phyloP scores from a whole-genome alignment of 2,329 filamentous ascomycete genomes.

The Colletotrichum somersetense region DNA sequence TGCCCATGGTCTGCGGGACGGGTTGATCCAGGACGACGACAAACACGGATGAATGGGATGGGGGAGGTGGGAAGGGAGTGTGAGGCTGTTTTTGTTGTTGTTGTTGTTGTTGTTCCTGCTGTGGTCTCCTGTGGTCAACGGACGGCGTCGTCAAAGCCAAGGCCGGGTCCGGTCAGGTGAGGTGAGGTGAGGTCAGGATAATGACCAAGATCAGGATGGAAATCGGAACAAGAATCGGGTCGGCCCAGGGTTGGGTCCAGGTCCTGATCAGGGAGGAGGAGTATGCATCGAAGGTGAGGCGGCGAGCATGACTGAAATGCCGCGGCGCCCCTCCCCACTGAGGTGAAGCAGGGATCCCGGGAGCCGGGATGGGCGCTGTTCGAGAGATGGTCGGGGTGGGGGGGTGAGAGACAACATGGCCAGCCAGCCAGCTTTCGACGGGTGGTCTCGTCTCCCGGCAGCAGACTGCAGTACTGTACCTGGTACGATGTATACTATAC shows the following conservation, averaged over 20 bases:
- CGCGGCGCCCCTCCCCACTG: constrained; percentile 35
- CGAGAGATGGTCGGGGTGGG: constrained; percentile 29
- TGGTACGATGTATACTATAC: too few species aligned
- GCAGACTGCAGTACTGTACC: background rate
- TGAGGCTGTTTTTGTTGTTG: constrained; percentile 6
- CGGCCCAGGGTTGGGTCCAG: background rate
- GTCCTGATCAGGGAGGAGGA: constrained; percentile 24
- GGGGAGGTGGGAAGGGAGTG: background rate
- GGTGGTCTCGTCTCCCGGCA: constrained; percentile 21
- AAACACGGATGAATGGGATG: background rate
- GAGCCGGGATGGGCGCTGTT: constrained; percentile 31
- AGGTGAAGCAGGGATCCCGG: constrained; percentile 33
- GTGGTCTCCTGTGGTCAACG: background rate
- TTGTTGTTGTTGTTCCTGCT: background rate
- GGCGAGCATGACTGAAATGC: constrained; percentile 40
- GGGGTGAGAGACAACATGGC: background rate
- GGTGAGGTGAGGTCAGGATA: constrained; percentile 2
- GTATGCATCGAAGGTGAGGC: constrained; percentile 33
- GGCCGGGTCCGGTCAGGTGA: background rate
- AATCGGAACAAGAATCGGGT: constrained; percentile 6
- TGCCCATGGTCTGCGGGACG: constrained; percentile 35
- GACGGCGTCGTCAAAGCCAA: constrained; percentile 22
- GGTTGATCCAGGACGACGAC: constrained; percentile 1
- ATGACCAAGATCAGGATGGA: background rate
- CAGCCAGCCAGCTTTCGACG: constrained; percentile 10